Base-by-base conservation (phyloP, 306 rosid genomes). In the Carpinus viminea region DNA sequence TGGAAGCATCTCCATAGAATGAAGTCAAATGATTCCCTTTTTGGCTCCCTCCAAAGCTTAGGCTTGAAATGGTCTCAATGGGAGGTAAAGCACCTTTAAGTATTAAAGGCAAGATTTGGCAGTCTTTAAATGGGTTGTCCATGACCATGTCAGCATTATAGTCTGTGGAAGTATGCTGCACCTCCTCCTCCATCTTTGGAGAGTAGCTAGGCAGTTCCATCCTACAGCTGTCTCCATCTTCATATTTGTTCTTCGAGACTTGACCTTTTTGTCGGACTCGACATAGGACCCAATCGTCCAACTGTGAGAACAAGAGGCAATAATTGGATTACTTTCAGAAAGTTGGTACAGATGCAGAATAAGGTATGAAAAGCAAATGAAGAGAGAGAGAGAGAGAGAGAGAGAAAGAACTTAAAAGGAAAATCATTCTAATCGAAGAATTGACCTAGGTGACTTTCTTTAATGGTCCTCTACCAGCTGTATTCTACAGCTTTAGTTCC, bases 271-370 rank as follows among this genome's bases (percentile, higher is more conserved):
- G 81, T 78, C 89, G 85, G 86, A 93, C 89, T 73, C 93, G 91
- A 4, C 97, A 93, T 6, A 91, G 81, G 50, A 93, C 93, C 97
- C 97, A 93, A 20, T 93, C 89, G 76, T 93, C 96, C 82, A 93
- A 76, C 97, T 88, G 90, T 55, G 46, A 74, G 62, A 81, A 34
- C 71, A 83, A 53, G 65, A 78, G 20, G 54, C 46, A 68, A 38
- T 34, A 50, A 71, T 79, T 52, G 53, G 46, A 68, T 26, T 20
- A 68, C 50, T n/a, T 26, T 52, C 16, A 62, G 20, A 50, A 50
- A 76, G 48, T 28, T 61, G 34, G 12, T 6, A 47, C 50, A 41
- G 34, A 74, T 41, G 18, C n/a, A 43, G 65, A 69, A 16, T 34
- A 36, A 12, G 2, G 52, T 4, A 11, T 38, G 55, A 69, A 57